Base-by-base conservation (phyloP, 768 basidiomycete genomes). In the Fomitopsis pulvina region DNA sequence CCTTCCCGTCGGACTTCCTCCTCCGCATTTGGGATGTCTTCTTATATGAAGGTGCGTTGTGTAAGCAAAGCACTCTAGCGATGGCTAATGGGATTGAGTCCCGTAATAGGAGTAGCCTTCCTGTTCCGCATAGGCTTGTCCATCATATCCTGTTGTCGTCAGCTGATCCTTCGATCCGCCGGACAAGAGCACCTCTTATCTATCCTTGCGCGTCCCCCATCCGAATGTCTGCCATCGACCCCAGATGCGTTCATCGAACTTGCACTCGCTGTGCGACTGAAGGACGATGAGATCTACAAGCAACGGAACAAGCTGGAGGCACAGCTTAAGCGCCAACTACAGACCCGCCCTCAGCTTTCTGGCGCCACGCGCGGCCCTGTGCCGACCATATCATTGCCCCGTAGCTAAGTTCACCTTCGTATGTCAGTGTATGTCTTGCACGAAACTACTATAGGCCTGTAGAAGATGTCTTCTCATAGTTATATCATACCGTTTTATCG, bases 11-110 rank as follows among this genome's bases (percentile, higher is more conserved):
- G 0, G 79, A 84, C 2, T 79, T 81, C 57, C 66, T 89, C 14
- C 78, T 83, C 50, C 74, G 90, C 24, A 75, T 89, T 11, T 92
- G 90, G 89, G 90, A 91, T 60, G 61, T 92, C 2, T 91, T 91
- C 60, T 64, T 92, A 18, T 87, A 76, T 54, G 89, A 92, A 67
- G 89, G 88, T 88, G 62, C 24, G 70, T 51, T 7, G 26, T 27
- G 43, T 45, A 28, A 9, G 8, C 21, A 27, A 9, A 45, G 8
- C 10, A 45, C 9, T 24, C 11, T 25, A 9, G n/a, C n/a, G n/a
- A n/a, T n/a, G n/a, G 28, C 2, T n/a, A n/a, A n/a, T n/a, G n/a
- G n/a, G n/a, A n/a, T n/a, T n/a, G n/a, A n/a, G n/a, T n/a, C n/a
- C n/a, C n/a, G n/a, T n/a, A n/a, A 12, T 50, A 91, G 88, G 88